Conservation (phyloP, 2,329 filamentous ascomycete species). For the Dryadomyces sulphureus region DNA sequence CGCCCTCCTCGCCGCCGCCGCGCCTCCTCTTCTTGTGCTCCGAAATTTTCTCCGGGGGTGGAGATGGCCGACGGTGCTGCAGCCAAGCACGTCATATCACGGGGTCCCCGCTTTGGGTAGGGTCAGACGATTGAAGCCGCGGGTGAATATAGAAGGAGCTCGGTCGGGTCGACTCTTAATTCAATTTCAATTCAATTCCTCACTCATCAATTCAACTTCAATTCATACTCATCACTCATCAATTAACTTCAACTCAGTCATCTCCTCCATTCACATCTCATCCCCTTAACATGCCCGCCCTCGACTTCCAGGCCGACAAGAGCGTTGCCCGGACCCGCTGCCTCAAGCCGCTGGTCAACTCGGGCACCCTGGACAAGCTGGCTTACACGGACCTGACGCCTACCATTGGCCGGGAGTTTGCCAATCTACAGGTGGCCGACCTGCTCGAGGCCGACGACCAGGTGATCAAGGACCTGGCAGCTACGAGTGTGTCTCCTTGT, state of each 20-base stretch:
- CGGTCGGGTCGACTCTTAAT: too few relatives aligned
- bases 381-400: slow-evolving; percentile 45
- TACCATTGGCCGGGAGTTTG: slow-evolving; percentile 45
- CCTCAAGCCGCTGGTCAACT: slow-evolving; percentile 11
- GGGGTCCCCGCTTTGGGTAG: not conserved
- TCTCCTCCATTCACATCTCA: not conserved
- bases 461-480: slow-evolving; percentile 48
- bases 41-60: slow-evolving; percentile 31
- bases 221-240: too few relatives aligned
- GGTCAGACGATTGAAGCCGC: too few relatives aligned
- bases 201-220: too few relatives aligned
- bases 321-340: not conserved
- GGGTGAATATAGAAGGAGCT: too few relatives aligned
- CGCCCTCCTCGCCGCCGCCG: not conserved
- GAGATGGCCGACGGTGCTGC: not conserved
- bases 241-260: too few relatives aligned
- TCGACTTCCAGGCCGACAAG: not conserved
- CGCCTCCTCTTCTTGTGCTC: slow-evolving; percentile 24
- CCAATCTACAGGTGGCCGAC: slow-evolving; percentile 42
- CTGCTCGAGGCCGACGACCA: slow-evolving; percentile 45
- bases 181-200: too few relatives aligned
- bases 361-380: slow-evolving; percentile 33
- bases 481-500: slow-evolving; percentile 35
- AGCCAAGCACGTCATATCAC: not conserved
- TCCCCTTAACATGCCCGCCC: slow-evolving; percentile 1